phyloP scores from a whole-genome alignment of 169 alveolate genomes.

The Plasmodium reichenowi region DNA sequence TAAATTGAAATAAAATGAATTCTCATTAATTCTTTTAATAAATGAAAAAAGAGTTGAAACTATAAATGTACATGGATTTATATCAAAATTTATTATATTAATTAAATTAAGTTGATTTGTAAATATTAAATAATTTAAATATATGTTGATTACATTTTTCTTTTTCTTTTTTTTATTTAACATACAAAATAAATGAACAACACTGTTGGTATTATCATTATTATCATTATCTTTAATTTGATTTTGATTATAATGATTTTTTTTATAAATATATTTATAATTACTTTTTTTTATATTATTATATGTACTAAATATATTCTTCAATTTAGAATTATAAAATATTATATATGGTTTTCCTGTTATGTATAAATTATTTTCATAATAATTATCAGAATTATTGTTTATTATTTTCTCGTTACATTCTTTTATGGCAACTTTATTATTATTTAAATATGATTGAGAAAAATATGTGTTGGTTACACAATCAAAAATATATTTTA shows the following conservation, averaged over 20 bases:
- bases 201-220: too few species aligned
- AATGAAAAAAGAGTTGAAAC: slow-evolving; percentile 35
- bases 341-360: slow-evolving; percentile 57
- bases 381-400: not conserved
- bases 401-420: not conserved
- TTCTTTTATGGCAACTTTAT: not conserved
- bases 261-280: not conserved
- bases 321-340: slow-evolving; percentile 8
- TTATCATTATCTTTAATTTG: not conserved
- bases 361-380: slow-evolving; percentile 20
- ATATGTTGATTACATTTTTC: not conserved
- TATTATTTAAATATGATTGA: not conserved
- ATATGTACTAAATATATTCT: slow-evolving; percentile 11
- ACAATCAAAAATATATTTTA: slow-evolving; percentile 34
- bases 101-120: slow-evolving; percentile 27
- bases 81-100: slow-evolving; percentile 10
- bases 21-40: not conserved
- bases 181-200: slow-evolving; percentile 3
- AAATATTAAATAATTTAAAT: slow-evolving; percentile 37
- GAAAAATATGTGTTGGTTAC: slow-evolving; percentile 1
- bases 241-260: not conserved
- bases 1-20: not conserved
- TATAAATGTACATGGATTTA: slow-evolving; percentile 2
- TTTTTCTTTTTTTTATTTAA: slow-evolving; percentile 6
- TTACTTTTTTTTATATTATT: not conserved